Evolutionary conservation across 2,329 filamentous ascomycete genomes (phyloP).

Genomic region (Sphaerostilbella broomeana): DNA sequence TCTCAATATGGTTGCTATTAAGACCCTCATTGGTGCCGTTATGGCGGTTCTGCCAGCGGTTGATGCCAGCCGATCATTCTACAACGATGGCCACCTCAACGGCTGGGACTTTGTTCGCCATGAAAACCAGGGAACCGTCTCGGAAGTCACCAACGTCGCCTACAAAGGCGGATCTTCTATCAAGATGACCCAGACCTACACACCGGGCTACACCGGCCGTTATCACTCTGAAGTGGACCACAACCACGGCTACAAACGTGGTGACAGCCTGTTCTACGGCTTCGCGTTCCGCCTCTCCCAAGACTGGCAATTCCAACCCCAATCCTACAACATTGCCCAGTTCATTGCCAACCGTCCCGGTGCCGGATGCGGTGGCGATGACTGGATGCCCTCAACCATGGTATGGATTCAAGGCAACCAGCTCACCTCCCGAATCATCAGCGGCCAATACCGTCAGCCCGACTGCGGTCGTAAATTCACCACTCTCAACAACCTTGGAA

Average conservation of each 20-base stretch:
- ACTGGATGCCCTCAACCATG: conserved; percentile 44
- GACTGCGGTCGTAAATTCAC: conserved; percentile 20
- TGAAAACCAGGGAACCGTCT: conserved; percentile 37
- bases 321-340: conserved; percentile 43
- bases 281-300: conserved; percentile 44
- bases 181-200: conserved; percentile 40
- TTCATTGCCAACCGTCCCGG: conserved; percentile 44
- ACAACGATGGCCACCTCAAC: conserved; percentile 33
- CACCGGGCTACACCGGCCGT: conserved; percentile 34
- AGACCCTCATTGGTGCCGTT: conserved; percentile 11
- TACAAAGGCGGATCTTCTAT: conserved; percentile 34
- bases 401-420: conserved; percentile 38
- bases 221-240: conserved; percentile 44
- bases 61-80: conserved; percentile 33
- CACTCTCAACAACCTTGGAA: conserved; percentile 25
- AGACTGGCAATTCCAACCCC: conserved; percentile 39
- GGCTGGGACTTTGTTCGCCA: conserved; percentile 35
- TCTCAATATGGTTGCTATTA: conserved; percentile 11
- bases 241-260: conserved; percentile 37
- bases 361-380: conserved; percentile 34
- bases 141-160: conserved; percentile 34
- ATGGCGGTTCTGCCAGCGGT: conserved; percentile 20
- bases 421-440: conserved; percentile 34
- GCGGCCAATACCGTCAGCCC: conserved; percentile 21
- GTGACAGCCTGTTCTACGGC: conserved; percentile 42